A percentile compares a stretch with the other conserved stretches of the same genome.
Conservation (phyloP, 2,329 filamentous ascomycete genomes). For the Lizonia empirigonia region DNA sequence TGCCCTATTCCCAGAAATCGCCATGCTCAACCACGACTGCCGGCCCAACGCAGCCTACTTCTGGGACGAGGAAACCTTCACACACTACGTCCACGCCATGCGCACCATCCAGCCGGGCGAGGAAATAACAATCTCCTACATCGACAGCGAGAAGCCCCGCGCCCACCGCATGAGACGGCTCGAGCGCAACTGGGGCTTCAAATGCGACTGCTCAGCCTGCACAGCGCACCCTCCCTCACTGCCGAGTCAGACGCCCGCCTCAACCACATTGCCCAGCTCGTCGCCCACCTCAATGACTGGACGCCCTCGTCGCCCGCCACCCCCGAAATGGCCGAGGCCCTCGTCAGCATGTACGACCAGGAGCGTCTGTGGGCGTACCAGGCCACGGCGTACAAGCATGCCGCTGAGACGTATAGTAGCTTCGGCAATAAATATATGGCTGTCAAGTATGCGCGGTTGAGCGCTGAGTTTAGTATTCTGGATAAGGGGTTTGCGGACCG, state of each 20-base stretch:
- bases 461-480: slow-evolving; percentile 32
- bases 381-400: slow-evolving; percentile 47
- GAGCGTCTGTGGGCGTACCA: slow-evolving; percentile 48
- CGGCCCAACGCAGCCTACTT: slow-evolving; percentile 50
- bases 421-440: slow-evolving; percentile 40
- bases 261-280: slow-evolving; percentile 39
- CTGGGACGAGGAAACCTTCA: slow-evolving; percentile 46
- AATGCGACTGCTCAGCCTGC: slow-evolving; percentile 49
- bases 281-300: slow-evolving; percentile 40
- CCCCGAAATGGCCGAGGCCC: slow-evolving; percentile 40
- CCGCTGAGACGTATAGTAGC: slow-evolving; percentile 48
- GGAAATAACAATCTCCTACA: slow-evolving; percentile 53
- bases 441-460: slow-evolving; percentile 38
- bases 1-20: slow-evolving; percentile 43
- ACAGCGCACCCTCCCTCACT: slow-evolving; percentile 34
- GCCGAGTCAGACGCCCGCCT: slow-evolving; percentile 45
- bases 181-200: slow-evolving; percentile 48
- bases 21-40: slow-evolving; percentile 47
- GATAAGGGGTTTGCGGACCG: slow-evolving; percentile 40
- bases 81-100: slow-evolving; percentile 50
- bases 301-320: slow-evolving; percentile 30
- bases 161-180: slow-evolving; percentile 40
- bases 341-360: slow-evolving; percentile 46
- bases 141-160: slow-evolving; percentile 44
- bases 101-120: slow-evolving; percentile 47